Conservation (phyloP, 306 rosid genomes). For the Datisca glomerata region DNA sequence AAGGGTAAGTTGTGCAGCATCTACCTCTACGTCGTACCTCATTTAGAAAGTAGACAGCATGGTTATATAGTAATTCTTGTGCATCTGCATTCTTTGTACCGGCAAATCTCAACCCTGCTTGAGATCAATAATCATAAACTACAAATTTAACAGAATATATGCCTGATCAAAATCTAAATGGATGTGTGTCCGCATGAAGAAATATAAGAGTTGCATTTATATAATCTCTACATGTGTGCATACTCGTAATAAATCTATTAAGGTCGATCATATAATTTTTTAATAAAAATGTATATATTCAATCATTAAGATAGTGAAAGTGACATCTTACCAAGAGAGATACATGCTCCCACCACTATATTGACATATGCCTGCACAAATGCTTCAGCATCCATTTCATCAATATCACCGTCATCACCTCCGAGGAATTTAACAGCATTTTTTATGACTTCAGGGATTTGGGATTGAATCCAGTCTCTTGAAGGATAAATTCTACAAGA, state of each 20-base stretch:
- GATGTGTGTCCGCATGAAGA: too few species aligned
- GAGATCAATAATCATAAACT: slow-evolving; percentile 11
- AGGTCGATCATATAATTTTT: not conserved
- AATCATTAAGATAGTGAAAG: too few species aligned
- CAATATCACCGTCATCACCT: slow-evolving; percentile 51
- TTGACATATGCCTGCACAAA: slow-evolving; percentile 89
- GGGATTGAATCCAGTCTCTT: slow-evolving; percentile 80
- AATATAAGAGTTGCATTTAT: too few species aligned
- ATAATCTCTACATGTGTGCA: too few species aligned
- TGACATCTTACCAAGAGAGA: slow-evolving; percentile 63
- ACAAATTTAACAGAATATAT: slow-evolving; percentile 12
- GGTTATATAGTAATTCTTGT: slow-evolving; percentile 70
- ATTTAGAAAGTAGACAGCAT: slow-evolving; percentile 72
- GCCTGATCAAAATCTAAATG: too few species aligned
- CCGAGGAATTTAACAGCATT: slow-evolving; percentile 49
- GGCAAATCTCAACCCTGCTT: slow-evolving; percentile 78
- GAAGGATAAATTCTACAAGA: slow-evolving; percentile 78
- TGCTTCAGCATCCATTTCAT: slow-evolving; percentile 81
- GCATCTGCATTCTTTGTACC: slow-evolving; percentile 82
- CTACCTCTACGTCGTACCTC: slow-evolving; percentile 44
- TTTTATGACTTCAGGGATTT: slow-evolving; percentile 74
- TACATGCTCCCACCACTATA: slow-evolving; percentile 87
- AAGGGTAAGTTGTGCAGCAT: slow-evolving; percentile 16
- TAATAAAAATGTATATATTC: too few species aligned
- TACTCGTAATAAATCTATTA: too few species aligned